phyloP scores from a whole-genome alignment of 1,284 basidiomycete genomes.

The Puccinia novopanici region DNA sequence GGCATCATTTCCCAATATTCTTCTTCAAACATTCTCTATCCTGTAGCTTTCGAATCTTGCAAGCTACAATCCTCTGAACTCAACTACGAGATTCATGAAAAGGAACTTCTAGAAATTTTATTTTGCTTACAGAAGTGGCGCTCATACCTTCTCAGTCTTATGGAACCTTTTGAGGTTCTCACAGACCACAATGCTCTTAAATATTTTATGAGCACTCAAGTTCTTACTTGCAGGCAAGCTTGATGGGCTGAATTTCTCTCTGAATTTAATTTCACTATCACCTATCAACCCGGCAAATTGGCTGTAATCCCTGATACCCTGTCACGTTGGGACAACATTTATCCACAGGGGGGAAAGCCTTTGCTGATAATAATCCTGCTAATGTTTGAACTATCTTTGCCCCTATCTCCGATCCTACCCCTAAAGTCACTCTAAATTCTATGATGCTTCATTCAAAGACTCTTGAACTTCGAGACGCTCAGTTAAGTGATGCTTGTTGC shows the following conservation, averaged over 20 bases:
- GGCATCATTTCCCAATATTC: background rate
- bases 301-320: background rate
- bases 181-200: slow-evolving; percentile 3
- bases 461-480: too few species aligned
- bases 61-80: background rate
- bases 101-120: background rate
- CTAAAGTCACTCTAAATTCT: too few species aligned
- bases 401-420: too few species aligned
- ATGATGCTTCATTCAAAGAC: too few species aligned
- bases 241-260: background rate
- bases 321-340: background rate
- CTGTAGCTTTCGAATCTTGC: background rate
- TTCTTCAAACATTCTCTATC: background rate
- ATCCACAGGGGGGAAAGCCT: background rate
- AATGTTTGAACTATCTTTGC: too few species aligned
- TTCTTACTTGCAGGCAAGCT: slow-evolving; percentile 8
- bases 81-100: slow-evolving; percentile 19
- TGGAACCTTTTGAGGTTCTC: background rate
- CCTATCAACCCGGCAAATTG: background rate
- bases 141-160: background rate
- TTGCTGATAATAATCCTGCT: too few species aligned
- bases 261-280: background rate
- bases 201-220: background rate
- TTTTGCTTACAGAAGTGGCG: background rate
- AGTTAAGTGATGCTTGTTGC: too few species aligned